Conservation (phyloP, 1,284 basidiomycete genomes). For the Pascua guehoae region DNA sequence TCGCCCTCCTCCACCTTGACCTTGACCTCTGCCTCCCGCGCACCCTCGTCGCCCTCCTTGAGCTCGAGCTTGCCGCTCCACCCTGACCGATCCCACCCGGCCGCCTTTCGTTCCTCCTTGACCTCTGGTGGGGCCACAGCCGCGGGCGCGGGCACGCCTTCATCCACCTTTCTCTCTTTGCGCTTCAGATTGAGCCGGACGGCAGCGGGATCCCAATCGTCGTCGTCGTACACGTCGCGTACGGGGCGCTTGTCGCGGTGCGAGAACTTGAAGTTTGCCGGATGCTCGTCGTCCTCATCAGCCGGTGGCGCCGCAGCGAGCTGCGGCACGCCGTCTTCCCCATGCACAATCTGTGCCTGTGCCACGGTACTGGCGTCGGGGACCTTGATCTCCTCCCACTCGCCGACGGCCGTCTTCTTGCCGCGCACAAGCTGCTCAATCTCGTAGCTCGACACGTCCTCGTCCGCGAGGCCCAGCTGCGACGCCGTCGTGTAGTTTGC, state of each 20-base stretch:
- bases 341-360: background rate
- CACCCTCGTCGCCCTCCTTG: conserved; percentile 3
- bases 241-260: conserved; percentile 27
- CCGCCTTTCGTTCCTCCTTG: conserved; percentile 8
- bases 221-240: conserved; percentile 41
- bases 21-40: background rate
- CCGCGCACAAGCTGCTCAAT: conserved; percentile 59
- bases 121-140: background rate
- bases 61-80: conserved; percentile 11
- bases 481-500: conserved; percentile 82
- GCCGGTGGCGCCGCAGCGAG: background rate
- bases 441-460: conserved; percentile 56
- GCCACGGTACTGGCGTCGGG: conserved; percentile 1
- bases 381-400: conserved; percentile 70
- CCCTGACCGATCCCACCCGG: conserved; percentile 18
- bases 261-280: conserved; percentile 31
- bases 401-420: conserved; percentile 70
- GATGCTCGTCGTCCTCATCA: conserved; percentile 30
- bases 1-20: background rate
- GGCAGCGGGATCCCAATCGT: conserved; percentile 36
- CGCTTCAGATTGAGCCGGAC: conserved; percentile 33
- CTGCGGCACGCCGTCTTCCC: conserved; percentile 3
- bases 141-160: conserved; percentile 1
- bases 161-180: conserved; percentile 28
- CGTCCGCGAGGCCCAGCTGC: conserved; percentile 72